Percentiles rank a stretch among this genome's conserved stretches.
Evolutionary conservation across 1,139 yeast genomes (phyloP).

Genomic region (Kurtzmaniella natalensis): DNA sequence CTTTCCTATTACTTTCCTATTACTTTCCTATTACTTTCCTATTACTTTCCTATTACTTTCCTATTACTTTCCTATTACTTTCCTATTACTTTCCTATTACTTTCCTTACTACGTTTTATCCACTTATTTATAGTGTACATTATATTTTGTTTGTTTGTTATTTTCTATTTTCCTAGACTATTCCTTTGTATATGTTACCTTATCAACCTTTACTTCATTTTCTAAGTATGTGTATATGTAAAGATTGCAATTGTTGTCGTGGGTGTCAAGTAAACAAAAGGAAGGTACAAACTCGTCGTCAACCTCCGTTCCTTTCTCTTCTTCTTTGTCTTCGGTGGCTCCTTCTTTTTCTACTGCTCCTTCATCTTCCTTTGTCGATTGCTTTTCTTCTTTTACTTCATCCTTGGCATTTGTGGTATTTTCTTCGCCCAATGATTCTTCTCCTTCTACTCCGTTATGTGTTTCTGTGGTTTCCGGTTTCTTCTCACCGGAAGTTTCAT

Average conservation of each 20-base stretch:
- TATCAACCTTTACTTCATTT: conserved; percentile 88
- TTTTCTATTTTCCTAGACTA: conserved; percentile 12
- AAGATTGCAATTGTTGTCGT: conserved; percentile 70
- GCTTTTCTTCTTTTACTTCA: conserved; percentile 15
- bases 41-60: no score
- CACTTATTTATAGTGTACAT: background rate
- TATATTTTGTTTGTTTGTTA: background rate
- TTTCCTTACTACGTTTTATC: background rate
- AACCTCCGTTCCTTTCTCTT: conserved; percentile 12
- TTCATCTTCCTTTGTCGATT: conserved; percentile 10
- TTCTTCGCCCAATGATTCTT: no score
- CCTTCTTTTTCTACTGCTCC: no score
- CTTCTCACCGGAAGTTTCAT: background rate
- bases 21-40: no score
- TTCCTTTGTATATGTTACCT: conserved; percentile 74
- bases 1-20: no score
- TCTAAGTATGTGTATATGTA: conserved; percentile 80
- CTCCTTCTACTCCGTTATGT: no score
- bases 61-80: no score
- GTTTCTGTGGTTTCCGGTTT: background rate
- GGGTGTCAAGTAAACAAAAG: conserved; percentile 82
- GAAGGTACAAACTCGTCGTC: conserved; percentile 55
- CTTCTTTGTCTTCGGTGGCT: conserved; percentile 4
- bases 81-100: no score
- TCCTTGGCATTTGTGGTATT: background rate